Conservation (phyloP, 192 early-diverging fungal species). For the Polychytrium aggregatum region DNA sequence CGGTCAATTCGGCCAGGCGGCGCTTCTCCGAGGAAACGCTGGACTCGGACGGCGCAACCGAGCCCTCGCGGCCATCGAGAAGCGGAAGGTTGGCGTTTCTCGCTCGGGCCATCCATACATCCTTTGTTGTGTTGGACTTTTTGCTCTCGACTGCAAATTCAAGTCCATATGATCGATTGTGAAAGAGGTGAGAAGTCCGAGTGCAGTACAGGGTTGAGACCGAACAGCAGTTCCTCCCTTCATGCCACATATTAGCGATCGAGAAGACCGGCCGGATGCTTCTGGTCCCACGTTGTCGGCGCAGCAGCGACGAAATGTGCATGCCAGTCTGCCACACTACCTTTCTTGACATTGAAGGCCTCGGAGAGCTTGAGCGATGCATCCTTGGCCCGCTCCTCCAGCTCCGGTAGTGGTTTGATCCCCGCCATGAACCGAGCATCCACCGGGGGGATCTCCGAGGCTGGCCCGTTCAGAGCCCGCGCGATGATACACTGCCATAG, state of each 20-base stretch:
- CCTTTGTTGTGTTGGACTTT: neutral
- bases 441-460: conserved; percentile 34
- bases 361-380: conserved; percentile 29
- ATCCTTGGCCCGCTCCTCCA: conserved; percentile 28
- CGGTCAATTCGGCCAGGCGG: conserved; percentile 22
- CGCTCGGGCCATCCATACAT: neutral
- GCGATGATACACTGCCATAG: conserved; percentile 43
- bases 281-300: neutral
- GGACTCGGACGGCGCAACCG: conserved; percentile 7
- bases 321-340: conserved; percentile 10
- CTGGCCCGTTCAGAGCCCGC: conserved; percentile 43
- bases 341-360: conserved; percentile 44
- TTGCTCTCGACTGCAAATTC: neutral
- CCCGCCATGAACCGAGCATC: conserved; percentile 31
- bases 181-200: too few species aligned
- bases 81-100: conserved; percentile 2
- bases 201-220: too few species aligned
- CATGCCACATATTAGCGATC: conserved; percentile 8
- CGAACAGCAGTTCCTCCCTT: conserved; percentile 4
- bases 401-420: conserved; percentile 24
- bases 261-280: neutral
- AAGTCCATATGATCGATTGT: conserved; percentile 14
- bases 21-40: conserved; percentile 2
- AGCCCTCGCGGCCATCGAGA: neutral
- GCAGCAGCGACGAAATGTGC: neutral